phyloP scores from a whole-genome alignment of 805 yeast species.

The Pichia kluyveri region DNA sequence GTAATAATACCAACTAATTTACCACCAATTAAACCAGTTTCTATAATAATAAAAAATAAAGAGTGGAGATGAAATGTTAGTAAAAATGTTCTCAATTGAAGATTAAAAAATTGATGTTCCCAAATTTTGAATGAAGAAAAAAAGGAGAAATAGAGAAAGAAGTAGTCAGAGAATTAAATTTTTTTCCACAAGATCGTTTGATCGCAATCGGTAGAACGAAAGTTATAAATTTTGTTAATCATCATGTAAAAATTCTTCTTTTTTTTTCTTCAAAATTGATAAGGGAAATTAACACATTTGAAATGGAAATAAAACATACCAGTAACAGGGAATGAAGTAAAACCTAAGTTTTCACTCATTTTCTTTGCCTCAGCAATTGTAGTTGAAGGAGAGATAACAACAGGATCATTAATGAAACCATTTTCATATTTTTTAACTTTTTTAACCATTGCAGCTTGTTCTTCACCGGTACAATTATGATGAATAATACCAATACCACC shows the following conservation, averaged over 20 bases:
- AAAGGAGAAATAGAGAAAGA: too few relatives aligned
- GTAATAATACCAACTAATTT: slow-evolving; percentile 93
- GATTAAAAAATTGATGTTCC: too few relatives aligned
- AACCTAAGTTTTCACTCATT: slow-evolving; percentile 69
- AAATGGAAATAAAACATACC: slow-evolving; percentile 58
- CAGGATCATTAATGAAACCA: slow-evolving; percentile 93
- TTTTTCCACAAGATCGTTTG: slow-evolving; percentile 94
- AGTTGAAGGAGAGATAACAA: slow-evolving; percentile 66
- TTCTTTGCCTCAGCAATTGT: slow-evolving; percentile 76
- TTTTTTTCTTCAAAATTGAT: background rate
- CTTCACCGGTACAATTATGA: slow-evolving; percentile 94
- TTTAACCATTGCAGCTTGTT: slow-evolving; percentile 97
- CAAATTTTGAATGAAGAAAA: too few relatives aligned
- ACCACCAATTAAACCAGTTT: slow-evolving; percentile 76
- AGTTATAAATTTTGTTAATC: slow-evolving; percentile 59
- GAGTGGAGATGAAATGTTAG: slow-evolving; percentile 3
- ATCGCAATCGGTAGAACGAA: slow-evolving; percentile 99
- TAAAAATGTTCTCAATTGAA: background rate
- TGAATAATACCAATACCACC: slow-evolving; percentile 99
- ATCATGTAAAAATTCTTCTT: slow-evolving; percentile 32
- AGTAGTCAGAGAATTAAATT: slow-evolving; percentile 28
- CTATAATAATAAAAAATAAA: slow-evolving; percentile 31
- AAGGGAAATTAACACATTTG: too few relatives aligned
- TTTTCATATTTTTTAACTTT: slow-evolving; percentile 96
- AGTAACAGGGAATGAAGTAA: slow-evolving; percentile 98